Evolutionary conservation across 1,139 yeast species (phyloP).

Genomic region (Taphrina wiesneri): DNA sequence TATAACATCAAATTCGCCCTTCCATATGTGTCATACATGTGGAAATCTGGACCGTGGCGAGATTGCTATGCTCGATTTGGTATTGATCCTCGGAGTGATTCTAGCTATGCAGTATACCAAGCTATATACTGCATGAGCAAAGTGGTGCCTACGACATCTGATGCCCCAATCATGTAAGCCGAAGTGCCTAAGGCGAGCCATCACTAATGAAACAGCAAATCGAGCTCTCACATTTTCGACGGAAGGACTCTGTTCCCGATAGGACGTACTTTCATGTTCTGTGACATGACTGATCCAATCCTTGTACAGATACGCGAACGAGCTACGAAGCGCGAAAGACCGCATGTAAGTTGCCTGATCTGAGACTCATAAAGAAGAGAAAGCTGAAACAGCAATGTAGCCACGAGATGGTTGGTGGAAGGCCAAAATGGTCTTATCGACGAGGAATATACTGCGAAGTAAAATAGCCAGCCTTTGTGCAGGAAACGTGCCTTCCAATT

Average conservation of each 20-base stretch:
- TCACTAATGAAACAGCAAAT: not conserved
- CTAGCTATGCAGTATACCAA: slow-evolving; percentile 66
- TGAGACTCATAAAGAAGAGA: slow-evolving; percentile 49
- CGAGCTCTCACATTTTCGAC: slow-evolving; percentile 62
- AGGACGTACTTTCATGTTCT: slow-evolving; percentile 75
- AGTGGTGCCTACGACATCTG: not conserved
- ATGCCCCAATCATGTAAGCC: not conserved
- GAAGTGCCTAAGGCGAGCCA: not conserved
- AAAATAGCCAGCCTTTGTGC: slow-evolving; percentile 50
- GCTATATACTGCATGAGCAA: slow-evolving; percentile 70
- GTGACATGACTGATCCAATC: slow-evolving; percentile 72
- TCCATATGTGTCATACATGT: slow-evolving; percentile 78
- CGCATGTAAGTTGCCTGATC: slow-evolving; percentile 7
- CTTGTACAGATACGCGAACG: slow-evolving; percentile 54
- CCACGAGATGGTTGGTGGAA: slow-evolving; percentile 55
- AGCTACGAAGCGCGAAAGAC: slow-evolving; percentile 44
- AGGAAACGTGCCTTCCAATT: slow-evolving; percentile 15
- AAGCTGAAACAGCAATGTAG: slow-evolving; percentile 70
- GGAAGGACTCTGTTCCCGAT: slow-evolving; percentile 65
- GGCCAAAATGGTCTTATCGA: slow-evolving; percentile 1
- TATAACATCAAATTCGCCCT: slow-evolving; percentile 66
- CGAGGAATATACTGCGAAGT: slow-evolving; percentile 68
- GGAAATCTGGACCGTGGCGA: slow-evolving; percentile 93
- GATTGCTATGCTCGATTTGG: slow-evolving; percentile 82
- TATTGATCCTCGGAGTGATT: slow-evolving; percentile 65